Evolutionary conservation across 2,329 filamentous ascomycete species (phyloP).

Genomic region (Delphinella strobiligena): DNA sequence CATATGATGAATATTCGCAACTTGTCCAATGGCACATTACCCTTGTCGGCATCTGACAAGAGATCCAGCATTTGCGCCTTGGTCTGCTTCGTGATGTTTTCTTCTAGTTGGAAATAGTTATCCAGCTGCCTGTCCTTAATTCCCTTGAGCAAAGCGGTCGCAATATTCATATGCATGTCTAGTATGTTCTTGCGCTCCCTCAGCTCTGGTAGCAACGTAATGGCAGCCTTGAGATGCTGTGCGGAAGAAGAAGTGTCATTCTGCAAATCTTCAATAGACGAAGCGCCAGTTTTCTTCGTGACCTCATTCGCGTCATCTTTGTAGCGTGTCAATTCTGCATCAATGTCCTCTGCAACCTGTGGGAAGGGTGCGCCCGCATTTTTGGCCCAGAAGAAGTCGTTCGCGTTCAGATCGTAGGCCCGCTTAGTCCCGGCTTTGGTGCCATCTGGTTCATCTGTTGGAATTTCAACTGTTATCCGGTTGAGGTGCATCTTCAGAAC

Average conservation of each 20-base stretch:
- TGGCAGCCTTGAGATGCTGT: slow-evolving; percentile 89
- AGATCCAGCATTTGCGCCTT: slow-evolving; percentile 82
- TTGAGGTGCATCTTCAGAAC: slow-evolving; percentile 75
- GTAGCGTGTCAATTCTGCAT: slow-evolving; percentile 84
- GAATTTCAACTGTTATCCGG: slow-evolving; percentile 81
- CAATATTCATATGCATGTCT: slow-evolving; percentile 99
- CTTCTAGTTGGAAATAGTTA: slow-evolving; percentile 91
- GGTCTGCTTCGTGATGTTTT: slow-evolving; percentile 81
- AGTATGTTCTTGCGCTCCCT: slow-evolving; percentile 83
- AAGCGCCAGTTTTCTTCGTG: slow-evolving; percentile 88
- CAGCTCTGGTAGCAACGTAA: slow-evolving; percentile 82
- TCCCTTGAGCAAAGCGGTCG: slow-evolving; percentile 64
- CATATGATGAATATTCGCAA: slow-evolving; percentile 92
- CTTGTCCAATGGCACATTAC: slow-evolving; percentile 76
- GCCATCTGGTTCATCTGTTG: slow-evolving; percentile 64
- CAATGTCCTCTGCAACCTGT: slow-evolving; percentile 91
- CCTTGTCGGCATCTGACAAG: slow-evolving; percentile 70
- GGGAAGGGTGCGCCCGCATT: slow-evolving; percentile 88
- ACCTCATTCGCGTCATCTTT: slow-evolving; percentile 91
- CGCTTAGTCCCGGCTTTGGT: slow-evolving; percentile 70
- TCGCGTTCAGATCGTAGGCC: slow-evolving; percentile 77
- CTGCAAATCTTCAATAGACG: slow-evolving; percentile 82
- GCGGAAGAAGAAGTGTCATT: slow-evolving; percentile 82
- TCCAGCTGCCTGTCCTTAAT: slow-evolving; percentile 94
- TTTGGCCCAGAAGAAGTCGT: slow-evolving; percentile 93